Base-by-base conservation (phyloP, 306 rosid genomes). In the Lablab purpureus region DNA sequence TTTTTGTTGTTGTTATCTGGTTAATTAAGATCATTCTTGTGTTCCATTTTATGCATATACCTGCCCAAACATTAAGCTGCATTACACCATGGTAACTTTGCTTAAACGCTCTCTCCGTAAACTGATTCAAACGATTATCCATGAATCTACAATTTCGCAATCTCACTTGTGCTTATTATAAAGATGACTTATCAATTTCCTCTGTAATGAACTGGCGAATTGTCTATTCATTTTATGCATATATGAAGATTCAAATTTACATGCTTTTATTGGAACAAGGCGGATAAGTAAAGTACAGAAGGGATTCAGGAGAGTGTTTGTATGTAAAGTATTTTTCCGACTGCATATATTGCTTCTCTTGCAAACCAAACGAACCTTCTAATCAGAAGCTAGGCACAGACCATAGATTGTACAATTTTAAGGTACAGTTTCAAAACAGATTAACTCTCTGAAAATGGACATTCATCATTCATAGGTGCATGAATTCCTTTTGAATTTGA, bases 401-500 rank as follows among this genome's bases (percentile, higher is more conserved):
- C 77, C 32, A 23, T 23, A 65, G 43, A 77, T 71, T 64, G 65
- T 73, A 66, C 76, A 77, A 46, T 63, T 68, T 77, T n/a, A 43
- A 15, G 47, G 17, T 49, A 66, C 67, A 84, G 73, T 23, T 30
- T 40, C 69, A 50, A 49, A 18, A 56, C 28, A 79, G 23, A 50
- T 54, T 55, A 67, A 77, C 40, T 45, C 13, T 2, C 13, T 2
- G 17, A 55, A 83, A 65, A 83, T 84, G 63, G 36, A 52, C 36
- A 78, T 30, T 41, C 30, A 80, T 84, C 84, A 93, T 0, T 84
- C 80, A 60, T 86, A 90, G 14, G 93, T 80, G 92, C 97, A 93
- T 34, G 98, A 76, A 23, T 75, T 85, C 86, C 81, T 70, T 6
- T 81, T 90, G 92, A 96, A 88, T 84, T 80, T 84, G 86, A 96